These are phyloP conservation scores for Micractinium conductrix DNA, from an alignment of 139 green algal species.

Conservation along the genomic window DNA sequence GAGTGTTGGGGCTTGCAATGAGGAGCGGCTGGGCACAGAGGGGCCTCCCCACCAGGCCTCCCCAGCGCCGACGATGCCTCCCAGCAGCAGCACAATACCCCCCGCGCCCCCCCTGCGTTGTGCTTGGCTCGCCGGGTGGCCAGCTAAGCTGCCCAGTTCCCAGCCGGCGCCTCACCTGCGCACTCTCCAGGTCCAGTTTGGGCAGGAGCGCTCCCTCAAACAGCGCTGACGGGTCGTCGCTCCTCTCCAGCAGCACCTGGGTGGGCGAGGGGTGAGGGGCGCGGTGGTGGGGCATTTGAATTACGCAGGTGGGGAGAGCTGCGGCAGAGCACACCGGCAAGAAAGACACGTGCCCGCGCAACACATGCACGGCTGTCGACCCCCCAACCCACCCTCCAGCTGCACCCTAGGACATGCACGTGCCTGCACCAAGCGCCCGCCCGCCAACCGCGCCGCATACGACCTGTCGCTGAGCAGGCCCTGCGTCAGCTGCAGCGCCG, in stretches of 20 bases:
- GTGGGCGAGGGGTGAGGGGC: no score
- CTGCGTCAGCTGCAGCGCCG: neutral
- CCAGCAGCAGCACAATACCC: neutral
- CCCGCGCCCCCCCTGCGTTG: no score
- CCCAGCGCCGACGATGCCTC: neutral
- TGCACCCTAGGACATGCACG: no score
- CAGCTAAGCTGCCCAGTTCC: neutral
- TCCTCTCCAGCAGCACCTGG: constrained; percentile 9
- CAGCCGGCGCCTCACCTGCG: neutral
- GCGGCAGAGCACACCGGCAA: no score
- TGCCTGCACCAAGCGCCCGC: constrained; percentile 14
- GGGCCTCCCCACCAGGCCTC: no score
- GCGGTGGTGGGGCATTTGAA: neutral
- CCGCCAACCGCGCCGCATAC: constrained; percentile 25
- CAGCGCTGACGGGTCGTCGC: constrained; percentile 6
- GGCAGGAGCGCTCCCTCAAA: constrained; percentile 32
- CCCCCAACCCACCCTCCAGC: neutral
- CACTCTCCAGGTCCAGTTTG: neutral
- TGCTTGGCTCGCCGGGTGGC: no score
- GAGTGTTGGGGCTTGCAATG: no score
- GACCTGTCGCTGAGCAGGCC: constrained; percentile 21
- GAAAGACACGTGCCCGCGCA: no score
- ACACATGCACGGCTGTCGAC: neutral
- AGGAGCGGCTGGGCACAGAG: no score
- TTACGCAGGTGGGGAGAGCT: neutral